Conservation (phyloP, 2,329 filamentous ascomycete genomes). For the Scytalidium lignicola region DNA sequence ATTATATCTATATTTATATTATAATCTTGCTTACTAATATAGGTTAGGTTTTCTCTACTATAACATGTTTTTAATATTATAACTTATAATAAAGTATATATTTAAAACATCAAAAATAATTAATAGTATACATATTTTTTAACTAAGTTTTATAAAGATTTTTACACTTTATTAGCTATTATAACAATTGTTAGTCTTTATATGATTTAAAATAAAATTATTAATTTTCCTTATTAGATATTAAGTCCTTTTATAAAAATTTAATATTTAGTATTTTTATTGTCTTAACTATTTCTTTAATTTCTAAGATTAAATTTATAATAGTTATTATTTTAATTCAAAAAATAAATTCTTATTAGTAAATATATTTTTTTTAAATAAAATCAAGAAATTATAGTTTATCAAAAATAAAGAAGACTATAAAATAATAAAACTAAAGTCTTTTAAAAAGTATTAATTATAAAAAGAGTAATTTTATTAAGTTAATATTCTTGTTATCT, state of each 20-base stretch:
- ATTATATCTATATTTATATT: too few species aligned
- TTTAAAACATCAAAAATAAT: constrained; percentile 19
- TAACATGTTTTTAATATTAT: constrained; percentile 21
- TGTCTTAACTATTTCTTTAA: constrained; percentile 21
- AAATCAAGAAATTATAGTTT: constrained; percentile 12
- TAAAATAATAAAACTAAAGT: constrained; percentile 10
- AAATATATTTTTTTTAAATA: constrained; percentile 18
- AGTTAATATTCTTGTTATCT: constrained; percentile 24
- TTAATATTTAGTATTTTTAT: constrained; percentile 22
- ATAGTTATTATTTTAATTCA: constrained; percentile 23
- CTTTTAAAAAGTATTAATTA: constrained; percentile 9
- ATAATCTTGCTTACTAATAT: too few species aligned
- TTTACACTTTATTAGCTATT: constrained; percentile 18
- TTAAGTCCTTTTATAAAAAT: constrained; percentile 11
- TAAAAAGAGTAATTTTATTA: too few species aligned
- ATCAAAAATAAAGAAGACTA: constrained; percentile 17
- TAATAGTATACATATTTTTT: constrained; percentile 7
- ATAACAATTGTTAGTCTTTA: constrained; percentile 20
- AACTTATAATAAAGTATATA: constrained; percentile 19
- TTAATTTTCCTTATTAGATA: constrained; percentile 13
- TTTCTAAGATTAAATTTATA: constrained; percentile 22
- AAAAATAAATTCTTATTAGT: constrained; percentile 12
- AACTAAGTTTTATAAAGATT: constrained; percentile 16
- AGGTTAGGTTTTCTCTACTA: too few species aligned
- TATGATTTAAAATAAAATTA: constrained; percentile 15